Conservation (phyloP, 345 rosid genomes). For the Sapria himalayana region DNA sequence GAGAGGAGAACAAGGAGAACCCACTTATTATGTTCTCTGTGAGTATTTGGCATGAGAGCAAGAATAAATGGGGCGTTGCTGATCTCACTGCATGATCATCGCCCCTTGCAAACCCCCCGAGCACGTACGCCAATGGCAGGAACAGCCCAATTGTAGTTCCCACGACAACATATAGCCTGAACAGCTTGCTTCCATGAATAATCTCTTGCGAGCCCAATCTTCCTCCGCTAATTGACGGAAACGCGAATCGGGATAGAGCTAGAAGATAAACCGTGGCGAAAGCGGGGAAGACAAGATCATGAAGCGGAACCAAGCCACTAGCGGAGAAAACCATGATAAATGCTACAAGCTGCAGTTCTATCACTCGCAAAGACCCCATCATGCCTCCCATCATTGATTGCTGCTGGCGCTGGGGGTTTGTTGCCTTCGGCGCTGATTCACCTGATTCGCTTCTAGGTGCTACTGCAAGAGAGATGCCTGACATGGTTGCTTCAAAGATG, state of each 20-base stretch:
- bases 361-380: constrained; percentile 64
- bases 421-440: constrained; percentile 6
- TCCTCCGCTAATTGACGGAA: constrained; percentile 27
- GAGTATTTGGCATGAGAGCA: constrained; percentile 74
- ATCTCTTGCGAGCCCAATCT: constrained; percentile 25
- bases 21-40: constrained; percentile 62
- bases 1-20: constrained; percentile 51
- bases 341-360: constrained; percentile 76
- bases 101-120: constrained; percentile 87
- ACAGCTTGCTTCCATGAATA: constrained; percentile 36
- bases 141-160: constrained; percentile 68
- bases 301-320: constrained; percentile 72
- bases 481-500: constrained; percentile 25
- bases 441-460: constrained; percentile 22
- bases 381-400: constrained; percentile 21
- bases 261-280: constrained; percentile 38
- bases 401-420: constrained; percentile 12
- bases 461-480: constrained; percentile 54
- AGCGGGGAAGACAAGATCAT: constrained; percentile 63
- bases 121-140: constrained; percentile 61
- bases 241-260: constrained; percentile 42
- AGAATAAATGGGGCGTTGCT: constrained; percentile 65
- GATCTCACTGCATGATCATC: constrained; percentile 57
- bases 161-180: constrained; percentile 33
- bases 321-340: constrained; percentile 74